phyloP scores from a whole-genome alignment of 306 rosid species.

The Cucumis hystrix region DNA sequence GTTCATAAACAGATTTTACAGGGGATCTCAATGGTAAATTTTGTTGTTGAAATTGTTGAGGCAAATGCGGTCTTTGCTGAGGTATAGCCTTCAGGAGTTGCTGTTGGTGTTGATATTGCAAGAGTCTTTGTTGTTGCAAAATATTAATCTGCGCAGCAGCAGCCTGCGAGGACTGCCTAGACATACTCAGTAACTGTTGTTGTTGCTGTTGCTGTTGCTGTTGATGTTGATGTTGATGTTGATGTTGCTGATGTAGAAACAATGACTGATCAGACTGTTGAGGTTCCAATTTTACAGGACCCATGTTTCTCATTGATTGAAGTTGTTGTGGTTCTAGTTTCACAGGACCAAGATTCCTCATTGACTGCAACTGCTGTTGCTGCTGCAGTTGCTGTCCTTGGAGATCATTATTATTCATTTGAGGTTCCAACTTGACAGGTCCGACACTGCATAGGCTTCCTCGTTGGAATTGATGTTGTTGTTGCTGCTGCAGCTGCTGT shows the following conservation, averaged over 20 bases:
- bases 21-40: slow-evolving; percentile 66
- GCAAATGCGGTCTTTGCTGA: slow-evolving; percentile 69
- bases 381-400: slow-evolving; percentile 44
- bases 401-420: slow-evolving; percentile 47
- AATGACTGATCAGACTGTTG: slow-evolving; percentile 74
- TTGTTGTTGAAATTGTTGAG: slow-evolving; percentile 77
- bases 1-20: slow-evolving; percentile 71
- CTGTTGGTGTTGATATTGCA: slow-evolving; percentile 80
- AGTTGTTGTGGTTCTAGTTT: slow-evolving; percentile 72
- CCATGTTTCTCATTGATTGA: slow-evolving; percentile 52
- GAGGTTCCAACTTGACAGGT: slow-evolving; percentile 74
- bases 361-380: slow-evolving; percentile 17
- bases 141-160: slow-evolving; percentile 80
- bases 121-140: slow-evolving; percentile 61
- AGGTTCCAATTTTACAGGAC: slow-evolving; percentile 63
- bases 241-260: slow-evolving; percentile 63
- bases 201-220: slow-evolving; percentile 22
- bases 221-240: slow-evolving; percentile 55
- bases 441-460: slow-evolving; percentile 59
- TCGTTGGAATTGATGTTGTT: slow-evolving; percentile 53
- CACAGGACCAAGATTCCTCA: slow-evolving; percentile 53
- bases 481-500: slow-evolving; percentile 9
- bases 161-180: slow-evolving; percentile 78
- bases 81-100: slow-evolving; percentile 79
- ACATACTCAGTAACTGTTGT: slow-evolving; percentile 70